These are phyloP conservation scores for Penicillium sp. DNA, from an alignment of 2,329 filamentous ascomycete genomes.

Conservation along the genomic window DNA sequence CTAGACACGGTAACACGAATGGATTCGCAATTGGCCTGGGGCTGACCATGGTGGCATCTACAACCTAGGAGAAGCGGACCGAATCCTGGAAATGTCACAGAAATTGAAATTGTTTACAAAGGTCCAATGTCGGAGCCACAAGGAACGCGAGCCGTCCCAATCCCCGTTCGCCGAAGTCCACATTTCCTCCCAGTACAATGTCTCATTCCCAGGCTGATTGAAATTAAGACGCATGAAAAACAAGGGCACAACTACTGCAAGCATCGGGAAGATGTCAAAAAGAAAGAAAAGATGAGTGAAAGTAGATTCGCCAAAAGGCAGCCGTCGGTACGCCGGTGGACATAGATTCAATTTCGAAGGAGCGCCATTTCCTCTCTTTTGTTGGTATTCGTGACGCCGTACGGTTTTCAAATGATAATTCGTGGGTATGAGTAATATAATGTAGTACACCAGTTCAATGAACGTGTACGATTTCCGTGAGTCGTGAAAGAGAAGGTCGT, in stretches of 20 bases:
- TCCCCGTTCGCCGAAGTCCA: conserved; percentile 5
- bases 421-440: conserved; percentile 28
- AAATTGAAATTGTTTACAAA: conserved; percentile 9
- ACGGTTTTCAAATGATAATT: conserved; percentile 17
- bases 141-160: conserved; percentile 15
- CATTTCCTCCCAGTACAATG: conserved; percentile 4
- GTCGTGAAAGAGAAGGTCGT: conserved; percentile 13
- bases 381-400: conserved; percentile 20
- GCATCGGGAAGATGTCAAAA: not conserved
- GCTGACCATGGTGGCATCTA: not conserved
- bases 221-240: not conserved
- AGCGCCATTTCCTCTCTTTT: not conserved
- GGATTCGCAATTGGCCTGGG: not conserved
- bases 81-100: not conserved
- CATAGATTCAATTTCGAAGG: conserved; percentile 1
- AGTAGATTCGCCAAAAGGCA: conserved; percentile 1
- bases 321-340: not conserved
- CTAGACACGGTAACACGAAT: not conserved
- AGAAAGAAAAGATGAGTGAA: not conserved
- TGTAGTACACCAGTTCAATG: conserved; percentile 15
- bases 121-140: conserved; percentile 4
- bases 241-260: not conserved
- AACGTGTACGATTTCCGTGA: conserved; percentile 17
- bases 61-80: not conserved
- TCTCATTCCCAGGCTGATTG: not conserved